Base-by-base conservation (phyloP, 139 green algal genomes). In the Chlamydomonas eustigma region DNA sequence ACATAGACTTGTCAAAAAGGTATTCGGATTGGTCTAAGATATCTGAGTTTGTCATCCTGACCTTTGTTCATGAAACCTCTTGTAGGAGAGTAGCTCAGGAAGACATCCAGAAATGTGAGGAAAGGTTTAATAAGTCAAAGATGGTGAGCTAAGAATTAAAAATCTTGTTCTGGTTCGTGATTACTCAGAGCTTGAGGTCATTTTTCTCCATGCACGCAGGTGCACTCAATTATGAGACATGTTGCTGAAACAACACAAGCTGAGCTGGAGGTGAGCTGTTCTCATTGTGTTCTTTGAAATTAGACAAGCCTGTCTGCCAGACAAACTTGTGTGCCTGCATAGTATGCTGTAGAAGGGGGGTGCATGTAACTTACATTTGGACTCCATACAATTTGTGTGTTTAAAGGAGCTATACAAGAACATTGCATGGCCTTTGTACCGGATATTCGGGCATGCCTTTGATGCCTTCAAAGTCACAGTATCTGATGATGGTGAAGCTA, bases 1-100 rank as follows among this genome's bases (percentile, higher is more conserved):
- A 99, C 89, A 99, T 99, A 68, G 96, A 99, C 74, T 79, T 99
- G 30, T 98, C 94, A 38, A 99, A 99, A 81, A 82, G 95, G 87
- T 89, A 64, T n/a, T n/a, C n/a, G n/a, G n/a, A n/a, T n/a, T n/a
- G n/a, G n/a, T n/a, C n/a, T n/a, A n/a, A n/a, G n/a, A n/a, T n/a
- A n/a, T n/a, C n/a, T n/a, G n/a, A n/a, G n/a, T n/a, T n/a, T n/a
- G n/a, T n/a, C n/a, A n/a, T n/a, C n/a, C n/a, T n/a, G n/a, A n/a
- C n/a, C n/a, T n/a, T n/a, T n/a, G n/a, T n/a, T n/a, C n/a, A n/a
- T n/a, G n/a, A n/a, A n/a, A n/a, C n/a, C n/a, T n/a, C n/a, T 18
- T 58, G 63, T 78, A 91, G 87, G 66, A 90, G 96, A n/a, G 96
- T 99, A 33, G 89, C 83, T 2, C 88, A 91, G 5, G 96, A 99